Evolutionary conservation across 129 eudicot species (phyloP).

Genomic region (Lactuca sativa): DNA sequence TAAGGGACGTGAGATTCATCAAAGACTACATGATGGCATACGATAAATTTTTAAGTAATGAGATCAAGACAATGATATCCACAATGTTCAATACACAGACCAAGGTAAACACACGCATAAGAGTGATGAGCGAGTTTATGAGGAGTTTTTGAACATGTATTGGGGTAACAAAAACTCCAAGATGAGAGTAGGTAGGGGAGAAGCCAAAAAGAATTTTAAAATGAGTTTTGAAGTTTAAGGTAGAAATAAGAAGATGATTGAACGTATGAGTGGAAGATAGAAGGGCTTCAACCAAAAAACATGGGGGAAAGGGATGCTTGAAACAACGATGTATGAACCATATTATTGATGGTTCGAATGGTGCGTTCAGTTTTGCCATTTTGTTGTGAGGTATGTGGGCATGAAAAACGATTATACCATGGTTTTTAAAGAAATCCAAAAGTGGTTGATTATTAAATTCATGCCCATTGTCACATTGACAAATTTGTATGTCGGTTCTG

Average conservation of each 20-base stretch:
- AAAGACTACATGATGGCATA: neutral
- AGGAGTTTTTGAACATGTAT: neutral
- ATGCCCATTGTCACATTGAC: no score
- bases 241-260: neutral
- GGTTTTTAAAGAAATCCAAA: no score
- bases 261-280: neutral
- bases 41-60: neutral
- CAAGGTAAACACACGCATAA: neutral
- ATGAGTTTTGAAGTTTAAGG: neutral
- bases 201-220: neutral
- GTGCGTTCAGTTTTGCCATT: no score
- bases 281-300: constrained; percentile 16
- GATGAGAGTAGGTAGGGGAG: neutral
- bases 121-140: constrained; percentile 15
- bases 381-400: no score
- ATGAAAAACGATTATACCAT: no score
- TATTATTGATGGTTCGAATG: neutral
- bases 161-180: constrained; percentile 16
- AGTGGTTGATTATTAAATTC: no score
- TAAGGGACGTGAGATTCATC: neutral
- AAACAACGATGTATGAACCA: neutral
- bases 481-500: no score
- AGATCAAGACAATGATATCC: constrained; percentile 14
- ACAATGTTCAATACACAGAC: neutral
- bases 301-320: constrained; percentile 4